Base-by-base conservation (phyloP, 1,284 basidiomycete genomes). In the Apiotrichum porosum region DNA sequence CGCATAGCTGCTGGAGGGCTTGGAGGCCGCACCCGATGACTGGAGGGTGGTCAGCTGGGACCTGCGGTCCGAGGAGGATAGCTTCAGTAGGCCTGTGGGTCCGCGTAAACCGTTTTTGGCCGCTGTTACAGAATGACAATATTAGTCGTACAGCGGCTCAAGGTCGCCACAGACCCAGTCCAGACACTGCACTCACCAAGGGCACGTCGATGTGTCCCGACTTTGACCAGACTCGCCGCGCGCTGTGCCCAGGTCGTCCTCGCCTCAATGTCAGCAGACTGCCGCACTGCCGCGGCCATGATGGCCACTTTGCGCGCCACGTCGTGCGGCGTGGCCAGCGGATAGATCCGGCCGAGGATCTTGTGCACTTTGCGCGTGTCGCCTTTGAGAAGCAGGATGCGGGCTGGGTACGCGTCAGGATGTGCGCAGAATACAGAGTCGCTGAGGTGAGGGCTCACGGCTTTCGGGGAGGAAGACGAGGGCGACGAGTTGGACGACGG, bases 1-100 rank as follows among this genome's bases (percentile, higher is more conserved):
- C 86, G 57, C 83, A 88, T 0, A 88, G 76, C 65, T 89, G 86
- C 62, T 90, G 87, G 68, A 83, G 84, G 0, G 84, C 85, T 72
- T 89, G 86, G 63, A 89, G 80, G 28, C 84, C 85, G 58, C 84
- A 86, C 8, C 80, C 84, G 30, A 90, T 78, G 55, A 84, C 83
- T 85, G 40, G 9, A 24, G 14, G 33, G 15, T 41, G 22, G 39
- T 14, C n/a, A n/a, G n/a, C n/a, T n/a, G n/a, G n/a, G n/a, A n/a
- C n/a, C n/a, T n/a, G 28, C 6, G 38, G 26, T 18, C 38, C 38
- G 13, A 18, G 38, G 10, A 40, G 38, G 9, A 40, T n/a, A n/a
- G n/a, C n/a, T n/a, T n/a, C n/a, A n/a, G n/a, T n/a, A n/a, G n/a
- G n/a, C n/a, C n/a, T n/a, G n/a, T n/a, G n/a, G n/a, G n/a, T n/a